These are phyloP conservation scores for Pyrrhoderma noxium DNA, from an alignment of 1,284 basidiomycete species.

Conservation along the genomic window DNA sequence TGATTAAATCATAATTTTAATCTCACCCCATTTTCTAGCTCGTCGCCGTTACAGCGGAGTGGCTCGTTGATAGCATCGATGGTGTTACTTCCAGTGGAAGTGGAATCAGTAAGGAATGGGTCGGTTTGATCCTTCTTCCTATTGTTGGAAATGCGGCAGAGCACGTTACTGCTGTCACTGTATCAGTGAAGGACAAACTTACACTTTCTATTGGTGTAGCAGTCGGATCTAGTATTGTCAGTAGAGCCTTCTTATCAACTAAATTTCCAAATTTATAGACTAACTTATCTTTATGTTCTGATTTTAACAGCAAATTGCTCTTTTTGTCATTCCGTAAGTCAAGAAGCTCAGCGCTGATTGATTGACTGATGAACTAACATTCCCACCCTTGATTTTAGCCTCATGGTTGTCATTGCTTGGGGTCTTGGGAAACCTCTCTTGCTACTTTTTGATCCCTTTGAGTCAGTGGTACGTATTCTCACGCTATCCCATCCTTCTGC, in stretches of 20 bases:
- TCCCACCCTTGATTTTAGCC: conserved; percentile 28
- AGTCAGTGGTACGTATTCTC: conserved; percentile 51
- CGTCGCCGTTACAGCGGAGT: conserved; percentile 74
- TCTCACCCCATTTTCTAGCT: conserved; percentile 30
- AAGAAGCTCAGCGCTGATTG: conserved; percentile 21
- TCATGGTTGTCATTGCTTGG: conserved; percentile 62
- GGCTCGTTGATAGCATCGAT: conserved; percentile 73
- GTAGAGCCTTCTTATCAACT: conserved; percentile 25
- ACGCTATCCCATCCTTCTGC: conserved; percentile 31
- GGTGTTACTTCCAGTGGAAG: conserved; percentile 43
- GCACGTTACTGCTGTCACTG: conserved; percentile 74
- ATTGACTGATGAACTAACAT: background rate
- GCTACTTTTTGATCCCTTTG: conserved; percentile 75
- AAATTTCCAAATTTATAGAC: conserved; percentile 11
- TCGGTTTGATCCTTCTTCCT: conserved; percentile 82
- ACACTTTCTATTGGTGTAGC: conserved; percentile 75
- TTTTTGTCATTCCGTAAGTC: conserved; percentile 77
- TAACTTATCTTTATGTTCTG: background rate
- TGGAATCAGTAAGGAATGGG: conserved; percentile 66
- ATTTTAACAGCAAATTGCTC: conserved; percentile 72
- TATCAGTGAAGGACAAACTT: conserved; percentile 73
- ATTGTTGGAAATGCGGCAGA: conserved; percentile 77
- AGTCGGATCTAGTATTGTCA: conserved; percentile 82
- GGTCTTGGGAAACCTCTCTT: conserved; percentile 61
- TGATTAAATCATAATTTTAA: too few species aligned